These are phyloP conservation scores for Trichoderma asperelloides DNA, from an alignment of 495 filamentous ascomycete genomes.

Conservation along the genomic window DNA sequence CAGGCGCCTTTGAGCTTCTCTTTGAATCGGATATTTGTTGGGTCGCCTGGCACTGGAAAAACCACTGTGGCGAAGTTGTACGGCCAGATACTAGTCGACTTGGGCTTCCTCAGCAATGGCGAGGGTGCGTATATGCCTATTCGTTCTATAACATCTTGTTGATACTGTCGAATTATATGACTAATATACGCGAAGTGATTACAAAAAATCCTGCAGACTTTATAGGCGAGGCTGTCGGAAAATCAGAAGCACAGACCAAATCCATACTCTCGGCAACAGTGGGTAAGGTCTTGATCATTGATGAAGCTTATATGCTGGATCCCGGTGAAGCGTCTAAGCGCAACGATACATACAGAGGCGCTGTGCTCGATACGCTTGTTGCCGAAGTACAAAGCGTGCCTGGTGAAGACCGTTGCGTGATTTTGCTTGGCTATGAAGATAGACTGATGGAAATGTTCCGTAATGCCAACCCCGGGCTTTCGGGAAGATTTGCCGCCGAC, in stretches of 20 bases:
- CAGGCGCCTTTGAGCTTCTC: conserved; percentile 44
- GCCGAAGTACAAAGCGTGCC: conserved; percentile 70
- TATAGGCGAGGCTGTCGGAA: conserved; percentile 51
- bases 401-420: conserved; percentile 68
- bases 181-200: conserved; percentile 29
- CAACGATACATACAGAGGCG: conserved; percentile 50
- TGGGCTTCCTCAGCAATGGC: conserved; percentile 52
- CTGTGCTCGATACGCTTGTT: conserved; percentile 69
- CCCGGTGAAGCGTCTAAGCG: conserved; percentile 15
- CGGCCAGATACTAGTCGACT: conserved; percentile 51
- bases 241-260: conserved; percentile 64
- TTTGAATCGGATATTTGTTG: conserved; percentile 64
- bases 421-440: conserved; percentile 68
- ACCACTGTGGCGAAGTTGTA: conserved; percentile 70
- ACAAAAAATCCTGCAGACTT: conserved; percentile 69
- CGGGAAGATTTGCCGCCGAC: conserved; percentile 56
- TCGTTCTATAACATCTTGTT: not conserved
- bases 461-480: conserved; percentile 68
- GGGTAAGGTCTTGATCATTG: conserved; percentile 70
- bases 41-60: conserved; percentile 66
- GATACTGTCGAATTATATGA: not conserved
- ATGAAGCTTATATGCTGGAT: conserved; percentile 62
- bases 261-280: conserved; percentile 54
- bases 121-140: conserved; percentile 23
- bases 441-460: conserved; percentile 71